Base-by-base conservation (phyloP, 1,284 basidiomycete genomes). In the Puccinia horiana region DNA sequence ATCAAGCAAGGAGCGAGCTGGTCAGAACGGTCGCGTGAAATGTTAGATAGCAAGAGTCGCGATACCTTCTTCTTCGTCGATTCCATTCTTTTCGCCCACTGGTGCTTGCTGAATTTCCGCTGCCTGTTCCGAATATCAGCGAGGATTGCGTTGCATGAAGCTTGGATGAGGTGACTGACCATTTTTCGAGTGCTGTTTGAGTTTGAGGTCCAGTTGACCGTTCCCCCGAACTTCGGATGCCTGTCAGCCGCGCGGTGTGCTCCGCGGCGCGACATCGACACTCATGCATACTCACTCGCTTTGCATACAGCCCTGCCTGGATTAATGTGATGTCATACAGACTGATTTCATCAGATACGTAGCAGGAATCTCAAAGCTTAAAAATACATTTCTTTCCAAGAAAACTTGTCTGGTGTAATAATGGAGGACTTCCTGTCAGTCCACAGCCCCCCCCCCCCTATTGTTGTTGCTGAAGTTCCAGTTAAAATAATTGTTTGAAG, bases 21-120 rank as follows among this genome's bases (percentile, higher is more conserved):
- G n/a, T 23, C 37, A 37, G 32, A 35, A 32, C 29, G 35, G 23
- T n/a, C 16, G 35, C 29, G 20, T 23, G 14, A 8, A 56, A 23
- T 67, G 40, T 37, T 23, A 44, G n/a, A 35, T 9, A 58, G 35
- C 47, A 79, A n/a, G n/a, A 61, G 11, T 11, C 29, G n/a, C 9
- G 23, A 47, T 14, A 69, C 77, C 77, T 72, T 79, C 77, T 72
- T 79, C 77, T 79, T 79, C 77, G 44, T 79, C 77, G 35, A 79
- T 79, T n/a, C 77, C 77, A 58, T 56, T 79, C 35, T 47, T 77
- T 37, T 76, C 75, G 26, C 44, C 23, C 40, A 52, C 8, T 70
- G 16, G 26, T 20, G 70, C 32, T 44, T 32, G 37, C 70, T 73
- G 40, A 23, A 1, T 47, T 44, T 23, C 42, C 23, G 35, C 9